Conservation (phyloP, 176 grass and related monocot species). For the Leersia perrieri region DNA sequence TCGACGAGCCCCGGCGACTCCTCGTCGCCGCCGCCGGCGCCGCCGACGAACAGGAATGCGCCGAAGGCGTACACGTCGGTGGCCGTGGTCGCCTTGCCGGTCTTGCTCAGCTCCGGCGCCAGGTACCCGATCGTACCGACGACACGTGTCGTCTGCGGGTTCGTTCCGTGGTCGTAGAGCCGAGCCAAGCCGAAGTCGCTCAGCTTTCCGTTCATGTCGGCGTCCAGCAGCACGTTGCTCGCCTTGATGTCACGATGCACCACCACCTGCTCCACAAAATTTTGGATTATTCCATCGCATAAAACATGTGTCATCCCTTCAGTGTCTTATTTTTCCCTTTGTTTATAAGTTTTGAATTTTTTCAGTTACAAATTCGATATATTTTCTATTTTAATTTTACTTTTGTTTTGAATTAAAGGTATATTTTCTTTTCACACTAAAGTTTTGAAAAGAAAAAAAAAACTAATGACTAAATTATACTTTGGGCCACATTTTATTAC, state of each 20-base stretch:
- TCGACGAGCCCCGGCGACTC: conserved; percentile 55
- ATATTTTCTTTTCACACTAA: too few relatives aligned
- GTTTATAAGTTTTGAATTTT: too few relatives aligned
- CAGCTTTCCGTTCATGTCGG: conserved; percentile 64
- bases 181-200: conserved; percentile 87
- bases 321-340: too few relatives aligned
- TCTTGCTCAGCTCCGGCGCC: conserved; percentile 77
- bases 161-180: conserved; percentile 59
- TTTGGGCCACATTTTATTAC: too few relatives aligned
- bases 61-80: conserved; percentile 78
- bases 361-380: too few relatives aligned
- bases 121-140: conserved; percentile 70
- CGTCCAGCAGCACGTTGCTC: conserved; percentile 79
- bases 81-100: conserved; percentile 64
- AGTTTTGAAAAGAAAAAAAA: too few relatives aligned
- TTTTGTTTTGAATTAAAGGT: too few relatives aligned
- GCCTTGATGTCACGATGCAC: conserved; percentile 92
- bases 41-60: conserved; percentile 57
- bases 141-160: conserved; percentile 49
- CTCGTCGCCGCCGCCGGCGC: not conserved
- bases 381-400: too few relatives aligned
- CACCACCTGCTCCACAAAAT: too few relatives aligned
- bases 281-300: too few relatives aligned
- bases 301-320: too few relatives aligned
- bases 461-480: too few relatives aligned